Base-by-base conservation (phyloP, 371 early-diverging fungal species). In the Gilbertella persicaria region DNA sequence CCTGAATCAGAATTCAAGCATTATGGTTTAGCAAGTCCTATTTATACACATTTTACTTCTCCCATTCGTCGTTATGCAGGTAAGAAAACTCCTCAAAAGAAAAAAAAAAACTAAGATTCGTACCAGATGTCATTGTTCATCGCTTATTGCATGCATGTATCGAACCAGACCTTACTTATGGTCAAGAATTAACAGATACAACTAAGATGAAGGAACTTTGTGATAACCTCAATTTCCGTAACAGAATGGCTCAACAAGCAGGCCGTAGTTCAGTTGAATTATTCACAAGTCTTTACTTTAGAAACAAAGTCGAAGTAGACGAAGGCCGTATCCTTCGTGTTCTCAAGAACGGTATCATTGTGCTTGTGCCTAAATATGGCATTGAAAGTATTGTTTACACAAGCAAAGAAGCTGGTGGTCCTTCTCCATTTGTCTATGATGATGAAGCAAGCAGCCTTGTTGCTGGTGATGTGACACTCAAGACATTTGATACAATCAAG, bases 191-290 rank as follows among this genome's bases (percentile, higher is more conserved):
- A 33, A 86, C 83, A 0, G 92, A 96, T 67, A 92, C 90, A 66
- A 70, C 66, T 33, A 80, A 79, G 49, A 89, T 92, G 80, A 78
- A 81, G 45, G 89, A 94, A 39, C 73, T 94, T 7, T 87, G 90
- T 60, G 90, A 91, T 43, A 85, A 86, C 14, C 77, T 99, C 46
- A 99, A 99, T 75, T 88, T 89, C 67, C 89, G 99, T 30, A 87
- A 97, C 69, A 83, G 95, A 25, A 91, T 89, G 91, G 99, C 99
- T 4, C 96, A 98, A 72, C 90, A 91, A 62, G 99, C 99, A 0
- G 78, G 89, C 6, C 86, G 98, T 23, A 89, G 93, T 48, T 95
- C 95, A 4, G 93, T 95, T 6, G 97, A 95, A 73, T 75, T 99
- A 9, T 97, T 85, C 76, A 97, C 98, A 0, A 87, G 95, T 63